Evolutionary conservation across 1,139 yeast species (phyloP).

Genomic region (Lodderomyces orthopsilosis): DNA sequence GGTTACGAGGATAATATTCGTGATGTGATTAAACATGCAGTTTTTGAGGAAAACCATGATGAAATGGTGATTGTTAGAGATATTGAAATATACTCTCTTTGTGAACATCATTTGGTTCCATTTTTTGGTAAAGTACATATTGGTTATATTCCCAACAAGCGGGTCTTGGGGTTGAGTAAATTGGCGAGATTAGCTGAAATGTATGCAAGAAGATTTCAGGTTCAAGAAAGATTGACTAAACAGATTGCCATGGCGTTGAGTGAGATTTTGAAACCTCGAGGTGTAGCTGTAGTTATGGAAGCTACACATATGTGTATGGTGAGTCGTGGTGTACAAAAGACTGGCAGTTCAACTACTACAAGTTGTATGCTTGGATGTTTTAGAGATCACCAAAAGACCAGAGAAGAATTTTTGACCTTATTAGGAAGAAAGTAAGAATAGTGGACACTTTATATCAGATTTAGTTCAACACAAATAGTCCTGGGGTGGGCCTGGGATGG

Average conservation of each 20-base stretch:
- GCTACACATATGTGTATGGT: constrained; percentile 99
- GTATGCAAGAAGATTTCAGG: constrained; percentile 94
- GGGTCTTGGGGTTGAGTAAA: constrained; percentile 91
- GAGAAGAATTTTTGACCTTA: constrained; percentile 92
- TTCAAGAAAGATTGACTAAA: constrained; percentile 93
- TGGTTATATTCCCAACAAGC: constrained; percentile 91
- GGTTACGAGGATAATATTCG: constrained; percentile 92
- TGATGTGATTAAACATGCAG: constrained; percentile 91
- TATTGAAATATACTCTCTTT: constrained; percentile 84
- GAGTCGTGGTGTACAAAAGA: constrained; percentile 93
- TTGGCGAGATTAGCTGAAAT: constrained; percentile 94
- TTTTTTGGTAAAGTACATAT: constrained; percentile 95
- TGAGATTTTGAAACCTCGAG: constrained; percentile 88
- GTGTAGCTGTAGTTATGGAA: constrained; percentile 97
- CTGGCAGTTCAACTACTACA: constrained; percentile 90
- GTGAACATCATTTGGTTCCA: constrained; percentile 98
- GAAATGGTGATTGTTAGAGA: constrained; percentile 98
- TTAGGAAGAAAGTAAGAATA: constrained; percentile 50
- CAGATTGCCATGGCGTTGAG: constrained; percentile 95
- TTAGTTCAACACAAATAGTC: neutral
- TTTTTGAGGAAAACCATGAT: constrained; percentile 96
- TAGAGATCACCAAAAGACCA: constrained; percentile 87
- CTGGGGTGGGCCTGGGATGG: neutral
- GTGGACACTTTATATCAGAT: constrained; percentile 15
- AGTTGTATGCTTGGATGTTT: constrained; percentile 97